phyloP scores from a whole-genome alignment of 176 grass and related monocot genomes.

The Alloteropsis semialata region DNA sequence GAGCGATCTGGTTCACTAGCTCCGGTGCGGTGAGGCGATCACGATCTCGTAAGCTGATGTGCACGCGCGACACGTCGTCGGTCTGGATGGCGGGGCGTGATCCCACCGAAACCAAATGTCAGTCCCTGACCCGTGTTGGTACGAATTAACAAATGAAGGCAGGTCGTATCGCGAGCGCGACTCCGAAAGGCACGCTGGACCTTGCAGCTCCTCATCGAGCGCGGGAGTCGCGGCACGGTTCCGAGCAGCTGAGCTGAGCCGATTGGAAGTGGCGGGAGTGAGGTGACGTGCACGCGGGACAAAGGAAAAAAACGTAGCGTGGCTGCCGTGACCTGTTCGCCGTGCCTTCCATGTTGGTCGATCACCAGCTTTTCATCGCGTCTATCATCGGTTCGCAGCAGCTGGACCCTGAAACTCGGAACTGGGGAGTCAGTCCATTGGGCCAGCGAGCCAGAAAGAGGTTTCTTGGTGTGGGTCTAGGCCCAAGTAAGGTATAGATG shows the following conservation, averaged over 20 bases:
- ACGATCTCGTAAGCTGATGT: background rate
- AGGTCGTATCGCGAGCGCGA: background rate
- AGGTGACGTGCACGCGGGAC: background rate
- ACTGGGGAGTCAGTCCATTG: no score
- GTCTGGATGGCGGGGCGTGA: no score
- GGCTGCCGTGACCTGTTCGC: background rate
- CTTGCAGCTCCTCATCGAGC: background rate
- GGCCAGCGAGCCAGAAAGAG: no score
- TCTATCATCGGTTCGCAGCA: no score
- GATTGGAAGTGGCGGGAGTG: no score
- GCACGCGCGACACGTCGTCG: conserved; percentile 21
- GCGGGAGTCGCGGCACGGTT: background rate
- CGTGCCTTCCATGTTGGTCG: background rate
- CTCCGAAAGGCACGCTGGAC: background rate
- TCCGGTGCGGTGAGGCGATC: background rate
- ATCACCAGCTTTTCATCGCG: background rate
- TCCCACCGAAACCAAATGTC: background rate
- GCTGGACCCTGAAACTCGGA: no score
- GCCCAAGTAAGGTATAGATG: background rate
- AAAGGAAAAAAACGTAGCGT: background rate
- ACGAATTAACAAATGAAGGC: background rate
- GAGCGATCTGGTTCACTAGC: background rate
- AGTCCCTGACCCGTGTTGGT: background rate
- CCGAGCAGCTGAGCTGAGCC: no score
- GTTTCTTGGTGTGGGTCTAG: background rate